Evolutionary conservation across 116 monocot genomes (phyloP).

Genomic region (Iris pallida): DNA sequence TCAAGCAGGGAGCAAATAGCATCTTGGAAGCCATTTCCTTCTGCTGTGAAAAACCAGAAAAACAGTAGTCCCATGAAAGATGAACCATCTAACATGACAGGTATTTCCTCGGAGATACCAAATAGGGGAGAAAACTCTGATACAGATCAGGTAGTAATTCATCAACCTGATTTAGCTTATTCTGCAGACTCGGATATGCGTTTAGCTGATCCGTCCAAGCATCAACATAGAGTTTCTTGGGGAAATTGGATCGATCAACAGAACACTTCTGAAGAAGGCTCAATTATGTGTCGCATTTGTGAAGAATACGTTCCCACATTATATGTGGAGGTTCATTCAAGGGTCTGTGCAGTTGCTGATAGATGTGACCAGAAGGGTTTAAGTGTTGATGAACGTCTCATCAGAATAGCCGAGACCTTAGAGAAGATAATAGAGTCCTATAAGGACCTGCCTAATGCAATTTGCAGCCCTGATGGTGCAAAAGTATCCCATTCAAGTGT

Average conservation of each 20-base stretch:
- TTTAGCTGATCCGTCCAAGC: conserved; percentile 44
- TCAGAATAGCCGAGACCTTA: conserved; percentile 65
- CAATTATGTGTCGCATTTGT: conserved; percentile 94
- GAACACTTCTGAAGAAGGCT: conserved; percentile 51
- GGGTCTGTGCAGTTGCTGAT: conserved; percentile 73
- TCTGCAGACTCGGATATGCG: conserved; percentile 35
- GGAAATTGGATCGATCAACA: conserved; percentile 88
- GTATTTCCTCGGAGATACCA: conserved; percentile 4
- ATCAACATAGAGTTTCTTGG: conserved; percentile 76
- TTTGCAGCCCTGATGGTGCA: conserved; percentile 60
- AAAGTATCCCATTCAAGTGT: conserved; percentile 53
- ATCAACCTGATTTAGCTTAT: conserved; percentile 32
- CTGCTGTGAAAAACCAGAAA: conserved; percentile 35
- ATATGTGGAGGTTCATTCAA: conserved; percentile 77
- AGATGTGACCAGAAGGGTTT: conserved; percentile 87
- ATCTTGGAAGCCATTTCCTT: conserved; percentile 75
- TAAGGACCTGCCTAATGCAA: conserved; percentile 44
- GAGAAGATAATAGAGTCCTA: conserved; percentile 69
- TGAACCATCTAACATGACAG: conserved; percentile 9
- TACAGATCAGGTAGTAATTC: conserved; percentile 16
- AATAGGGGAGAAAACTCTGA: conserved; percentile 16
- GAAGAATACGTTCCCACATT: conserved; percentile 85
- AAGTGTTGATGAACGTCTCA: conserved; percentile 75
- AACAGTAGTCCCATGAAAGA: conserved; percentile 21
- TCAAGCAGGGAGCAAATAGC: conserved; percentile 44